Evolutionary conservation across 2,329 filamentous ascomycete species (phyloP), one percentile per base, ranked within the genome.

Genomic region (Plenodomus lindquistii): DNA sequence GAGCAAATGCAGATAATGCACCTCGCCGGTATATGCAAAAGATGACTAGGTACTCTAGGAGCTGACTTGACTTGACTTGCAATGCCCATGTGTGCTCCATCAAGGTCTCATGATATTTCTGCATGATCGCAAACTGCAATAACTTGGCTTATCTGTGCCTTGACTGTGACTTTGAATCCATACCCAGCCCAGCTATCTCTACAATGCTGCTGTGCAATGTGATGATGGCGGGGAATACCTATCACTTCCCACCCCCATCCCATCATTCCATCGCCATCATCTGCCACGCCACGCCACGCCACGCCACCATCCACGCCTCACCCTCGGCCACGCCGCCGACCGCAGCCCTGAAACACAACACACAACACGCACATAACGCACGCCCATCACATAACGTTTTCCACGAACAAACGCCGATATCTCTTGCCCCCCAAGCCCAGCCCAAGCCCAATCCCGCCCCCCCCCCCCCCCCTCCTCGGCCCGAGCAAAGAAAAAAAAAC

Each of bases 21-120:
- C 51, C 31, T 54, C 36, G 51, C 51, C 51, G 51, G 44, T 36
- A 34, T 18, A 22, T 18, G 15, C 2, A 2, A 19, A 43, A 13
- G 27, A 40, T 37, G 15, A 8, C 15, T 15, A 31, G 8, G 27
- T 7, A 31, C 11, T 4, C 15, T 24, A 5, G 22, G 22, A 24
- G 11, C 34, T 5, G 6, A 4, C n/a, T 17, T 37, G 8, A 15
- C 35, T 37, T 37, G 35, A 9, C 7, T 17, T 31, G 27, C 11
- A 10, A 5, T 6, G 22, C 27, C 6, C 27, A 31, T 31, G 11
- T 15, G 9, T 31, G 27, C 27, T 8, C 6, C 27, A 31, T 31
- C 6, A 7, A 31, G 6, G 27, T 31, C 27, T 31, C 27, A 31
- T 31, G 27, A 31, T 31, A 15, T 15, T 31, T 31, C 31, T 20